phyloP scores from a whole-genome alignment of 1,139 yeast genomes.

The Diutina neorugosa region DNA sequence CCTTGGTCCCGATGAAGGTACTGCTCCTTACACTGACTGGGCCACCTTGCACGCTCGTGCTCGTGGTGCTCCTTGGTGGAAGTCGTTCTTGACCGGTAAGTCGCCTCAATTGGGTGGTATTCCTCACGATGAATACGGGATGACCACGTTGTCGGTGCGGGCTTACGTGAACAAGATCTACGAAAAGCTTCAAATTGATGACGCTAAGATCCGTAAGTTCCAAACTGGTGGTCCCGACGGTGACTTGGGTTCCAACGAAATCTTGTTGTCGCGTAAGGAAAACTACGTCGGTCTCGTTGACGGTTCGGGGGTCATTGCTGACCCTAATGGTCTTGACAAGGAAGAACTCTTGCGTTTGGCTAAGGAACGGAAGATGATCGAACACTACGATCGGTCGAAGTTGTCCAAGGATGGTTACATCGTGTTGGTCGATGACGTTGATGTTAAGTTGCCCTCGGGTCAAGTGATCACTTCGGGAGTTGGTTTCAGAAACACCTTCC shows the following conservation, averaged over 20 bases:
- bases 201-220: constrained; percentile 52
- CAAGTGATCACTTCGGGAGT: constrained; percentile 69
- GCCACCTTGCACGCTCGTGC: constrained; percentile 91
- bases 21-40: constrained; percentile 94
- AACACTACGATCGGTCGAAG: constrained; percentile 52
- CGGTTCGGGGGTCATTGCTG: constrained; percentile 92
- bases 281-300: constrained; percentile 82
- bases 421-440: constrained; percentile 78
- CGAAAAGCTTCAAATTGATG: constrained; percentile 56
- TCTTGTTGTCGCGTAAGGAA: constrained; percentile 71
- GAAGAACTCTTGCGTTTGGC: constrained; percentile 73
- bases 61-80: constrained; percentile 99
- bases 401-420: constrained; percentile 69
- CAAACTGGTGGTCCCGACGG: constrained; percentile 99
- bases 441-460: constrained; percentile 70
- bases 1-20: constrained; percentile 98
- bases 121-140: constrained; percentile 96
- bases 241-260: constrained; percentile 93
- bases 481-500: constrained; percentile 87
- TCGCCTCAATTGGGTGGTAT: constrained; percentile 89
- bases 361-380: constrained; percentile 62
- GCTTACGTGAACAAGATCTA: constrained; percentile 85
- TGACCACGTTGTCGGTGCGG: constrained; percentile 92
- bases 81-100: constrained; percentile 95
- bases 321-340: constrained; percentile 81